Base-by-base conservation (phyloP, 768 basidiomycete species). In the Tricholoma sp. region DNA sequence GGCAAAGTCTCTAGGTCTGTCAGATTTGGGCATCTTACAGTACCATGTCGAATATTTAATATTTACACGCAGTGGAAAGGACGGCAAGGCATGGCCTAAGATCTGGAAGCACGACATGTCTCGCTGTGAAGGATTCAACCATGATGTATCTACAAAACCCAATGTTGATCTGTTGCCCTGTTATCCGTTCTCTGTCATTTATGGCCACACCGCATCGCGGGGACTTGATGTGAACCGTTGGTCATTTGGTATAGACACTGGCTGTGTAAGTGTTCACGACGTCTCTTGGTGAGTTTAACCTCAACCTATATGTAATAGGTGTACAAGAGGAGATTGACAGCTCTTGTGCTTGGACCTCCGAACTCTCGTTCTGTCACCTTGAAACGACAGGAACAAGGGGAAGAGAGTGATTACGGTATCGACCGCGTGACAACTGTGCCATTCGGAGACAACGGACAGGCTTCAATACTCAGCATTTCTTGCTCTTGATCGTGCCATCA, bases 171-270 rank as follows among this genome's bases (percentile, higher is more conserved):
- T 61, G 5, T 66, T 88, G 9, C 81, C 83, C 4, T 93, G 91
- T 63, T 79, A 82, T 62, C 88, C 91, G 1, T 78, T 83, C 0
- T 89, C 82, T 37, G 84, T 92, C n/a, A 71, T 96, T 5, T 97
- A 96, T 68, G 95, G 93, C 0, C 95, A 97, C 65, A 79, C 85
- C 7, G 94, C 94, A 5, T 74, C 80, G 3, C 78, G 90, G 24
- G 91, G 89, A 11, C 76, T 97, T 11, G 91, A 94, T 67, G 70
- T 93, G 61, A 86, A 88, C 59, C 78, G 88, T 19, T 96, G 89
- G 88, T 83, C 86, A 2, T 73, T 94, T 58, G 95, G 95, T 1
- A 71, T 96, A 32, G 95, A 98, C 68, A 80, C 88, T 0, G 94
- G 91, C 10, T 96, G 94, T 66, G 89, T 93, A 67, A 68, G 85